Base-by-base conservation (phyloP, 805 yeast species). In the Nakazawaea holstii region DNA sequence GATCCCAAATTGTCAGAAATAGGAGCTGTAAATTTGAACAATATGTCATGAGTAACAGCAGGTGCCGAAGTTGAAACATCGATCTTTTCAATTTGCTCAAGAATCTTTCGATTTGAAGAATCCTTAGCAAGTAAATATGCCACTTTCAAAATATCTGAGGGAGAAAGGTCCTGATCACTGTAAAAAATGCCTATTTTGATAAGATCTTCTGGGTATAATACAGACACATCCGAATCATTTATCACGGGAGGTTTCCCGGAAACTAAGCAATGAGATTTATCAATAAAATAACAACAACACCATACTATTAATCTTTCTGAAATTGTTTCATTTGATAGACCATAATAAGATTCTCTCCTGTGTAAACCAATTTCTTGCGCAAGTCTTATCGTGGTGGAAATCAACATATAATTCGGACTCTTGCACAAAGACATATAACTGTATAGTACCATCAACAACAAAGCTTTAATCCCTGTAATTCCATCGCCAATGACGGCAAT, bases 291-390 rank as follows among this genome's bases (percentile, higher is more conserved):
- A 40, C 80, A 70, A 14, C 64, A 52, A 69, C 78, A 72, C 79
- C 82, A 82, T 24, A 80, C 46, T 11, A 61, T 52, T 27, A 73
- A 58, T 24, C 78, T 67, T 3, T 59, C 55, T 1, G 59, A 52
- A 1, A 62, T 60, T 39, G 78, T 81, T 4, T 56, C 61, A 0
- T 55, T 53, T 0, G 66, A 35, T 9, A 76, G 49, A 1, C 70
- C 66, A 3, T 59, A 53, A 41, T 69, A 68, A 2, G 73, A 54
- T 39, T 77, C 83, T 3, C 61, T 61, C 45, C 79, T 62, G 52
- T 82, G 78, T 8, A 84, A 64, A 0, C 86, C 87, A 57, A 80
- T 55, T 37, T 77, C 82, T 41, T 72, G 74, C 0, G 84, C 83
- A 52, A 70, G 73, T 51, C 82, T 65, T 5, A 77, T 68, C 6